A percentile compares a stretch with the other conserved stretches of the same genome.
phyloP scores from a whole-genome alignment of 768 basidiomycete species.

The Trametes gibbosa region DNA sequence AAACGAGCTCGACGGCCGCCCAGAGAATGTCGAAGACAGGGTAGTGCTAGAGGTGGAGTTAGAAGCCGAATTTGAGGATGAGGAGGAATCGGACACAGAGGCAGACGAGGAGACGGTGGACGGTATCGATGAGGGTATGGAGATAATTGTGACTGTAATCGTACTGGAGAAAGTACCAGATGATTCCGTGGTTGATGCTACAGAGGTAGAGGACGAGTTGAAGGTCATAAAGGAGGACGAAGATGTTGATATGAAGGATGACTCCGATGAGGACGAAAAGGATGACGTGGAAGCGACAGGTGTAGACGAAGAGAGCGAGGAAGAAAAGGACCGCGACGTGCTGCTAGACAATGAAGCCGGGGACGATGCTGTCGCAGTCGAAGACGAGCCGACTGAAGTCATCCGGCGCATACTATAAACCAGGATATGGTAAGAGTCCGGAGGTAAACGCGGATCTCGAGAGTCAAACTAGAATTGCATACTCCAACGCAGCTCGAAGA shows the following conservation, averaged over 20 bases:
- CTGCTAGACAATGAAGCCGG: neutral
- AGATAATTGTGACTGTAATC: neutral
- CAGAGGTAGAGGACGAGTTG: neutral
- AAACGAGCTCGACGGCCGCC: neutral
- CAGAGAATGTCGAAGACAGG: neutral
- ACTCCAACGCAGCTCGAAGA: neutral
- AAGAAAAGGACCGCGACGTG: neutral
- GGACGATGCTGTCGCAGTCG: neutral
- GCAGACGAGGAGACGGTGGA: neutral
- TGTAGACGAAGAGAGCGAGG: neutral
- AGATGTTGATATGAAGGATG: neutral
- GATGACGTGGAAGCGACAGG: too few relatives aligned
- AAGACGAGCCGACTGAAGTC: neutral
- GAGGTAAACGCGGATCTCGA: conserved; percentile 10
- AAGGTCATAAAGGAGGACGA: neutral
- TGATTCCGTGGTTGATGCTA: too few relatives aligned
- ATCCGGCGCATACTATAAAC: neutral
- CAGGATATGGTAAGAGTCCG: conserved; percentile 4
- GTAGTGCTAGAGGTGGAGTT: neutral
- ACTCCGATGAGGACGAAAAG: neutral
- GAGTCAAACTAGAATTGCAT: neutral
- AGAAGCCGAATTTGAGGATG: neutral
- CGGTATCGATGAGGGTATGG: neutral
- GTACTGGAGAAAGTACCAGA: neutral
- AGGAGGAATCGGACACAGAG: neutral